phyloP scores from a whole-genome alignment of 352 stramenopile species.

The Pythium sukuiense region DNA sequence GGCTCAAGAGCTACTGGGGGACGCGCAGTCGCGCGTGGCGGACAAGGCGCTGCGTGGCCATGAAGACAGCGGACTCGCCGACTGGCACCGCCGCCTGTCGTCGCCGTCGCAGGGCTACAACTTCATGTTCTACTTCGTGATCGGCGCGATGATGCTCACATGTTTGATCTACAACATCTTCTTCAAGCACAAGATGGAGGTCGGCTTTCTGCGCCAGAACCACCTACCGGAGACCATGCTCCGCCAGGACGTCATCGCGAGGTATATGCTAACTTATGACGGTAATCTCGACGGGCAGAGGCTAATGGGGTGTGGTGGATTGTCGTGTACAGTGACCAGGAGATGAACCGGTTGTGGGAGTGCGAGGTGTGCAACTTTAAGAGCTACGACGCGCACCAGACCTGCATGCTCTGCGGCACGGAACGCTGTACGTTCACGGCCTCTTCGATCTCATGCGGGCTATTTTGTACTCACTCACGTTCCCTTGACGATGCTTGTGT shows the following conservation, averaged over 20 bases:
- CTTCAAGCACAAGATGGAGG: conserved; percentile 84
- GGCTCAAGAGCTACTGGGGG: neutral
- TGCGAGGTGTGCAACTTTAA: conserved; percentile 94
- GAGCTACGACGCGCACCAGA: conserved; percentile 86
- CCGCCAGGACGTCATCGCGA: conserved; percentile 85
- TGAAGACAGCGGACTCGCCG: neutral
- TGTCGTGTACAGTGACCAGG: conserved; percentile 51
- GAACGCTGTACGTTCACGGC: conserved; percentile 48
- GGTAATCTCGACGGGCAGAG: too few species aligned
- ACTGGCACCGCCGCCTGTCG: conserved; percentile 24
- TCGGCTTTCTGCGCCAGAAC: conserved; percentile 66
- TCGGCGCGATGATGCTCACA: conserved; percentile 86
- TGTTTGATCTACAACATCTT: conserved; percentile 89
- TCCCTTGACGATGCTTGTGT: neutral
- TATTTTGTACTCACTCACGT: neutral
- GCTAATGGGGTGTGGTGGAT: too few species aligned
- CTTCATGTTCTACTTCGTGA: conserved; percentile 90
- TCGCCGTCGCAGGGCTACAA: conserved; percentile 72
- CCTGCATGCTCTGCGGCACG: conserved; percentile 89
- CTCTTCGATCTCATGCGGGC: neutral
- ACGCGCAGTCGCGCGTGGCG: neutral
- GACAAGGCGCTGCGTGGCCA: conserved; percentile 1
- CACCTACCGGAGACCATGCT: conserved; percentile 82
- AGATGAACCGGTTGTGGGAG: conserved; percentile 86
- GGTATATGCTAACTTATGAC: conserved; percentile 13